Evolutionary conservation across 768 basidiomycete genomes (phyloP).

Genomic region (Rhodotorula babjevae): DNA sequence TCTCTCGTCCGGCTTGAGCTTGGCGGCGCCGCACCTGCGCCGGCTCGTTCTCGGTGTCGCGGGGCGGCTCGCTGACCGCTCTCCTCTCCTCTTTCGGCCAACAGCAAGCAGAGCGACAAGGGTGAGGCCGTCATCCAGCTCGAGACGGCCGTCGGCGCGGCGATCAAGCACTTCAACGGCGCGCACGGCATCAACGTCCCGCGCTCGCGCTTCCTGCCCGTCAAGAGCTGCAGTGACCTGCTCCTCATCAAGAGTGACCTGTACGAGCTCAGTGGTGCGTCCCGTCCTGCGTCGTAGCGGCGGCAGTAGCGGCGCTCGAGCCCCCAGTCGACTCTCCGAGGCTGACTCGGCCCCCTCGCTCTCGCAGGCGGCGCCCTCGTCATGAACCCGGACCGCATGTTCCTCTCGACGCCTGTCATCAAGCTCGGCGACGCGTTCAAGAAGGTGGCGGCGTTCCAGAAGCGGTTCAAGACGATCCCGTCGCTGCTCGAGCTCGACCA

Average conservation of each 20-base stretch:
- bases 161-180: conserved; percentile 84
- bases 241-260: conserved; percentile 87
- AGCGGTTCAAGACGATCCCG: conserved; percentile 94
- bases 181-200: conserved; percentile 94
- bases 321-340: conserved; percentile 61
- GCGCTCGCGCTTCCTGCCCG: conserved; percentile 75
- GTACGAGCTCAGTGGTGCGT: conserved; percentile 59
- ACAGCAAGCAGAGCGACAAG: conserved; percentile 73
- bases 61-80: background rate
- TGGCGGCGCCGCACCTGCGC: background rate
- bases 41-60: background rate
- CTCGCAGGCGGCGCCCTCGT: background rate
- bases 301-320: too few relatives aligned
- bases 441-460: conserved; percentile 88
- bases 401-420: conserved; percentile 80
- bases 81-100: background rate
- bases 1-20: conserved; percentile 7
- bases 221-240: conserved; percentile 49
- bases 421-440: conserved; percentile 96
- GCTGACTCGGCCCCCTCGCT: conserved; percentile 55
- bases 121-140: conserved; percentile 83
- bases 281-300: too few relatives aligned
- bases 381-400: conserved; percentile 79
- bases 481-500: conserved; percentile 87
- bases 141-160: conserved; percentile 88